A percentile compares a stretch with the other conserved stretches of the same genome.
Evolutionary conservation across 1,284 basidiomycete genomes (phyloP).

Genomic region (Boletus nobilissimus): DNA sequence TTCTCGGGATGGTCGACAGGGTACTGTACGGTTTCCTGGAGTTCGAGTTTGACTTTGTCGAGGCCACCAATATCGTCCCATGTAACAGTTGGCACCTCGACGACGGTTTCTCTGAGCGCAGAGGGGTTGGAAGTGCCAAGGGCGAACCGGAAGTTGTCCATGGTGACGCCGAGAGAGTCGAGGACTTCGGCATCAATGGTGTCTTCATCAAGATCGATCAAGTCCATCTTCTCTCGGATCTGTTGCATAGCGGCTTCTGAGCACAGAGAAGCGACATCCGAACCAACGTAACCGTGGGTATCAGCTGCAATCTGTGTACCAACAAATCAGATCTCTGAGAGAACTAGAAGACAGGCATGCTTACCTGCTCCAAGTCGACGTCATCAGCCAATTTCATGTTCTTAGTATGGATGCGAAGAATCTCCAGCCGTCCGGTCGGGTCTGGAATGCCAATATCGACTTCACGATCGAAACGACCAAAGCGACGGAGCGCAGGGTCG

Average conservation of each 20-base stretch:
- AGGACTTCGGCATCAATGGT: constrained; percentile 91
- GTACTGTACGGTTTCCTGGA: constrained; percentile 99
- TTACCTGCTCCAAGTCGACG: constrained; percentile 94
- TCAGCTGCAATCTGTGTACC: constrained; percentile 88
- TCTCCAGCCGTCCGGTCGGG: constrained; percentile 97
- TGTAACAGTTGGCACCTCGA: constrained; percentile 92
- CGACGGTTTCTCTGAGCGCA: constrained; percentile 88
- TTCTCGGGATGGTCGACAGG: constrained; percentile 99
- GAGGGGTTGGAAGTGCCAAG: constrained; percentile 89
- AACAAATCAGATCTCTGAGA: constrained; percentile 22
- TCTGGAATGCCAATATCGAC: constrained; percentile 99
- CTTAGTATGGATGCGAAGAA: constrained; percentile 99
- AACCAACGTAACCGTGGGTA: constrained; percentile 99
- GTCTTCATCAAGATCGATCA: constrained; percentile 86
- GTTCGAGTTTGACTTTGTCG: constrained; percentile 99
- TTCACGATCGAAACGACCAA: constrained; percentile 99
- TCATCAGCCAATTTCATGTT: constrained; percentile 99
- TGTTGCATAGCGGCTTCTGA: constrained; percentile 94
- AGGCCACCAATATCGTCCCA: constrained; percentile 99
- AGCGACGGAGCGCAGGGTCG: constrained; percentile 96
- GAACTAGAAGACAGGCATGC: constrained; percentile 24
- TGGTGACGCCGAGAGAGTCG: constrained; percentile 88
- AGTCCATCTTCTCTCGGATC: constrained; percentile 91
- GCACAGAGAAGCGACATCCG: constrained; percentile 94
- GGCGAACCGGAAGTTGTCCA: constrained; percentile 93